Evolutionary conservation across 2,329 filamentous ascomycete genomes (phyloP), one percentile per base, ranked within the genome.

Genomic region (Alternaria alternata): DNA sequence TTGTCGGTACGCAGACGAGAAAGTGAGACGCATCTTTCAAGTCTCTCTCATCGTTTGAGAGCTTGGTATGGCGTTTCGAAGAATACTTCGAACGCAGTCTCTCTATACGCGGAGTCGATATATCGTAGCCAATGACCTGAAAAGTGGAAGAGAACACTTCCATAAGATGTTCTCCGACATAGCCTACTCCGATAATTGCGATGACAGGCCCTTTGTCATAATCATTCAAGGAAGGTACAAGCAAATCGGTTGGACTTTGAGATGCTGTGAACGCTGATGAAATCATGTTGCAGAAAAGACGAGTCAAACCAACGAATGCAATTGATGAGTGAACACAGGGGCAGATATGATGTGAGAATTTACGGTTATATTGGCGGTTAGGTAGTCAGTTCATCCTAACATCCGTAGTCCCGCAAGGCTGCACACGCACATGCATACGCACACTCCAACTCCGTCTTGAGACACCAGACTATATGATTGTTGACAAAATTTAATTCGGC

Each of bases 1-100:
- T 78, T 0, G 85, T 86, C 1, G 85, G 84, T 4, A 86, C 84
- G 0, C 84, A 81, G 60, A 86, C 83, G 42, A 86, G 80, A 54
- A 85, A 85, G 68, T 86, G 83, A 1, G 83, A 85, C 4, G 82
- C 84, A 14, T 51, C 28, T 7, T 24, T 16, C 16, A 52, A 42
- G 26, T 51, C 48, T 4, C 3, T 51, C 20, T 51, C 34, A 18
- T 57, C 32, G 8, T 2, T 34, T 11, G 57, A 57, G 41, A 60
- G 51, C 20, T 22, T 51, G 20, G 47, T 41, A 34, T 30, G 39
- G 26, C 22, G 14, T 16, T 24, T 41, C 20, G 4, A 18, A 2
- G 47, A 41, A 24, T 51, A 34, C 28, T 51, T 57, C 41, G 20
- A 49, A 7, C 41, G 46, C 4, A 57, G n/a, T 14, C 38, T 41